phyloP scores from a whole-genome alignment of 2,329 filamentous ascomycete genomes.

The Fusarium ambrosium region DNA sequence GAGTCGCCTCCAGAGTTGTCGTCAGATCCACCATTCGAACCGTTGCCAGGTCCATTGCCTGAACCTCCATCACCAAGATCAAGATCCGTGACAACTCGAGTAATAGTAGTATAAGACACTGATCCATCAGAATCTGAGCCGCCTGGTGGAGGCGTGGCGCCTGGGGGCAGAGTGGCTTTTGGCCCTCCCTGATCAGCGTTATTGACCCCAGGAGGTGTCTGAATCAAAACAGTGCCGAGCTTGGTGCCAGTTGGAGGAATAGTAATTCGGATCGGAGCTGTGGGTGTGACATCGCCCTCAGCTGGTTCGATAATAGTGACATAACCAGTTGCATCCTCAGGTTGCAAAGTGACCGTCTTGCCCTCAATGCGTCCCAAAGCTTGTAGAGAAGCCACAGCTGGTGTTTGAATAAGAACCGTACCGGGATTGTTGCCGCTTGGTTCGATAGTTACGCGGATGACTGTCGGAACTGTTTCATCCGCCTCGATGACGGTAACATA shows the following conservation, averaged over 20 bases:
- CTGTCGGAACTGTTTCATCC: background rate
- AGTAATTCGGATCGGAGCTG: slow-evolving; percentile 32
- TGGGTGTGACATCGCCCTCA: slow-evolving; percentile 17
- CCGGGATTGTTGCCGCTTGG: slow-evolving; percentile 27
- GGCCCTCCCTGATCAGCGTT: background rate
- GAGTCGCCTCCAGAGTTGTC: background rate
- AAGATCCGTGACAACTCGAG: slow-evolving; percentile 2
- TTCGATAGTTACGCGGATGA: slow-evolving; percentile 24
- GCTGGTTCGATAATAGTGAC: slow-evolving; percentile 40
- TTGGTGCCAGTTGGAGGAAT: slow-evolving; percentile 37
- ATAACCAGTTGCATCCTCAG: slow-evolving; percentile 20
- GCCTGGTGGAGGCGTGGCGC: background rate
- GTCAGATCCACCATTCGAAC: background rate
- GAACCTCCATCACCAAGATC: background rate
- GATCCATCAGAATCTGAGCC: background rate
- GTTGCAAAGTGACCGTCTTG: slow-evolving; percentile 32
- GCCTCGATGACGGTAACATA: slow-evolving; percentile 37
- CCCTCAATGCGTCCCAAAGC: slow-evolving; percentile 6
- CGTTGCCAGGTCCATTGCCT: background rate
- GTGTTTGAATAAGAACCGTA: slow-evolving; percentile 42
- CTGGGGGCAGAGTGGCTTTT: background rate
- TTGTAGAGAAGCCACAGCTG: background rate
- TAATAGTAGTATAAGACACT: slow-evolving; percentile 27
- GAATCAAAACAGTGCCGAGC: slow-evolving; percentile 40
- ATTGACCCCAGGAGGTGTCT: slow-evolving; percentile 24